Conservation (phyloP, 1,139 yeast genomes). For the Torulaspora globosa region DNA sequence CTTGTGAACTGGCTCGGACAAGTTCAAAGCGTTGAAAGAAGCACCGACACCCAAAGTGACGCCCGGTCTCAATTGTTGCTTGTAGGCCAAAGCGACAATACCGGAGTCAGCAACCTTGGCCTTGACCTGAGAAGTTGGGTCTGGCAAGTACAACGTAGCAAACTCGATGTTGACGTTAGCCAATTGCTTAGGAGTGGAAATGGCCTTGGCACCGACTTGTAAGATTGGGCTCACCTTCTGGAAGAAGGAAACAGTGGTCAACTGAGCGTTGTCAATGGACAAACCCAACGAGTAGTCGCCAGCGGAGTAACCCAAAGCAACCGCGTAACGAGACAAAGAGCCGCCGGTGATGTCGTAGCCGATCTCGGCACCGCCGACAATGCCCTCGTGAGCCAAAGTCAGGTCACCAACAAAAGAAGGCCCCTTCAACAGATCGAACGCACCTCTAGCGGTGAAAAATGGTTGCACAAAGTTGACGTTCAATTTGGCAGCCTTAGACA, state of each 20-base stretch:
- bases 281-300: constrained; percentile 85
- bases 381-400: constrained; percentile 92
- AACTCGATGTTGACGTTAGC: constrained; percentile 82
- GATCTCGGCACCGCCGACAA: constrained; percentile 95
- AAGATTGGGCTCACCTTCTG: constrained; percentile 88
- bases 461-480: constrained; percentile 92
- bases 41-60: constrained; percentile 97
- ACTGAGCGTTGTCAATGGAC: constrained; percentile 81
- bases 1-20: constrained; percentile 97
- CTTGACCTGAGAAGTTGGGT: constrained; percentile 82
- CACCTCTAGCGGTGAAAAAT: constrained; percentile 89
- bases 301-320: constrained; percentile 90
- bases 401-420: constrained; percentile 94
- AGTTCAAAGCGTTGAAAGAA: constrained; percentile 92
- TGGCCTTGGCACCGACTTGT: constrained; percentile 97
- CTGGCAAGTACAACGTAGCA: constrained; percentile 92
- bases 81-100: constrained; percentile 89
- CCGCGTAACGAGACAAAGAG: constrained; percentile 88
- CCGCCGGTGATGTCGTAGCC: constrained; percentile 95
- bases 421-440: constrained; percentile 92
- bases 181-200: constrained; percentile 82
- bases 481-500: constrained; percentile 84
- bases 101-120: constrained; percentile 98
- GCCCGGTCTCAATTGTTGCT: constrained; percentile 94
- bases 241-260: constrained; percentile 95